A percentile compares a stretch with the other conserved stretches of the same genome.
Conservation (phyloP, 495 filamentous ascomycete species). For the Glarea lozoyensis region DNA sequence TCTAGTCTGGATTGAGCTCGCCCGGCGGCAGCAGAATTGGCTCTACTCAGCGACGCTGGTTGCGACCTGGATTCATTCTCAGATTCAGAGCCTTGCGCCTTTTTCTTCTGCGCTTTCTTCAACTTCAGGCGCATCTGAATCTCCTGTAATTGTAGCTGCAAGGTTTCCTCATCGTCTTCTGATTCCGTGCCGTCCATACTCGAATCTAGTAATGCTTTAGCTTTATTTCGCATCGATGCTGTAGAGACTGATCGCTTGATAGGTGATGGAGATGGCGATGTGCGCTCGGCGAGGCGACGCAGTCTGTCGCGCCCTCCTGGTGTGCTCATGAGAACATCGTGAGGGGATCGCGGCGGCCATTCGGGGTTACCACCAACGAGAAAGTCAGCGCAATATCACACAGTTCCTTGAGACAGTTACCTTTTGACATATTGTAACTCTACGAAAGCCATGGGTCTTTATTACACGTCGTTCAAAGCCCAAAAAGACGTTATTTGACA, state of each 20-base stretch:
- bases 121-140: conserved; percentile 84
- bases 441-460: conserved; percentile 6
- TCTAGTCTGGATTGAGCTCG: conserved; percentile 18
- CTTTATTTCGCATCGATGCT: conserved; percentile 22
- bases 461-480: too few species aligned
- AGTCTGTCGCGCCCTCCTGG: conserved; percentile 67
- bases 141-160: conserved; percentile 72
- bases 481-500: conserved; percentile 9
- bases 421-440: conserved; percentile 14
- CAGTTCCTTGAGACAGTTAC: conserved; percentile 3
- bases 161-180: conserved; percentile 74
- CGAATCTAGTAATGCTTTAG: conserved; percentile 1
- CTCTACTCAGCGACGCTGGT: conserved; percentile 6
- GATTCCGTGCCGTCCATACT: conserved; percentile 22
- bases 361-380: conserved; percentile 32
- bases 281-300: conserved; percentile 52
- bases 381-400: neutral
- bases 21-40: conserved; percentile 18
- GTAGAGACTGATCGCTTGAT: conserved; percentile 27
- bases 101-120: conserved; percentile 68
- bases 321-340: conserved; percentile 74
- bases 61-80: conserved; percentile 12
- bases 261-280: conserved; percentile 58
- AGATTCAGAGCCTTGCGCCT: conserved; percentile 24
- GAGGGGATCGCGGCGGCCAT: conserved; percentile 85